Evolutionary conservation across 2,329 filamentous ascomycete genomes (phyloP).

Genomic region (Rhexocercosporidium sp.): DNA sequence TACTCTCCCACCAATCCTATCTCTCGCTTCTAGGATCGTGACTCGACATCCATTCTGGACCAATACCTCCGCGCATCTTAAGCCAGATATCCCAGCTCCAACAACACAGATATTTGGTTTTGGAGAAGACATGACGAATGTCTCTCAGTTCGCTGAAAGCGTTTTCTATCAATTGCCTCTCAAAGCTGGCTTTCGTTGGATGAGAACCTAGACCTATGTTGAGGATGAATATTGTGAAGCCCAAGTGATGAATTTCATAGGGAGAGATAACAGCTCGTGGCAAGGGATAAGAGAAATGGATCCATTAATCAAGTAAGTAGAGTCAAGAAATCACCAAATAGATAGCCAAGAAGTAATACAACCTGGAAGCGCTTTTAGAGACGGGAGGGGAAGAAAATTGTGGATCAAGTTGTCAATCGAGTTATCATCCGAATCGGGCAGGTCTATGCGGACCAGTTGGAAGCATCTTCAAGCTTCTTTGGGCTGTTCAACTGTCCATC

Average conservation of each 20-base stretch:
- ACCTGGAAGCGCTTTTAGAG: no score
- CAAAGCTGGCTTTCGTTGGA: no score
- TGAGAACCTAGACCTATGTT: not conserved
- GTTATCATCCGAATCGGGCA: not conserved
- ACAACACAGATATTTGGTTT: constrained; percentile 48
- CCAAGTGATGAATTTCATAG: not conserved
- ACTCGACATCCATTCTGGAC: constrained; percentile 58
- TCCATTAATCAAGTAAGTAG: not conserved
- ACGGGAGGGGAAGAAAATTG: not conserved
- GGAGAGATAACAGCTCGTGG: not conserved
- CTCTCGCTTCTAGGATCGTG: constrained; percentile 60
- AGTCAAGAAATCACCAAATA: not conserved
- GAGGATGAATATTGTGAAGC: no score
- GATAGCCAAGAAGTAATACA: not conserved
- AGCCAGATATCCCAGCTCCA: constrained; percentile 60
- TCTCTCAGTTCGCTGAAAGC: no score
- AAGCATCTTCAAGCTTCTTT: not conserved
- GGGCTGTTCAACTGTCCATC: not conserved
- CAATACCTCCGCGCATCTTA: constrained; percentile 61
- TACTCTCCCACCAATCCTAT: constrained; percentile 57
- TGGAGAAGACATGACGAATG: constrained; percentile 21
- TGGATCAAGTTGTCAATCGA: not conserved
- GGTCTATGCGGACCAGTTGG: constrained; percentile 7
- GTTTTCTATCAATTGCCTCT: no score
- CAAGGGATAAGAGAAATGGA: no score